Percentiles rank a stretch among this genome's conserved stretches.
These are phyloP conservation scores for Stromatinia cepivora DNA, from an alignment of 2,329 filamentous ascomycete species.

Conservation along the genomic window DNA sequence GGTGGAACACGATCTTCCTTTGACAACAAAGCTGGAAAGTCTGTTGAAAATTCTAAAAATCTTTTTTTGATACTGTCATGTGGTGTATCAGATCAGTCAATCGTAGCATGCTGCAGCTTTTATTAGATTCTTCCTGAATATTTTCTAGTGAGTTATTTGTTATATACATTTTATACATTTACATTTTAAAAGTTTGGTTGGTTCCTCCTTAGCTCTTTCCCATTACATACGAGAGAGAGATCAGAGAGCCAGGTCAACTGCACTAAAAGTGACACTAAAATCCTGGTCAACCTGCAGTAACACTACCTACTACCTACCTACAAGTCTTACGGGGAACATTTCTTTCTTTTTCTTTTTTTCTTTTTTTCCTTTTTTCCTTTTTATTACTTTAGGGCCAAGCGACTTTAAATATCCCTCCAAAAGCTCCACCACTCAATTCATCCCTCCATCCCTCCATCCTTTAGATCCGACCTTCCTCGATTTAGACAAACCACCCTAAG, in stretches of 20 bases:
- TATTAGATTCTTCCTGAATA: constrained; percentile 1
- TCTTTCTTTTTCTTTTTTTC: neutral
- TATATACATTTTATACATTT: neutral
- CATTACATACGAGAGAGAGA: too few relatives aligned
- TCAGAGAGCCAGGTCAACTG: too few relatives aligned
- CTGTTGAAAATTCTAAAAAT: too few relatives aligned
- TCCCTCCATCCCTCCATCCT: neutral
- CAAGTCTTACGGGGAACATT: neutral
- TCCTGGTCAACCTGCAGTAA: neutral
- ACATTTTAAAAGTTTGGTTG: neutral
- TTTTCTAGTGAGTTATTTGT: neutral
- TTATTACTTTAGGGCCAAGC: neutral
- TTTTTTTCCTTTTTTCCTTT: neutral
- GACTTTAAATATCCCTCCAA: neutral
- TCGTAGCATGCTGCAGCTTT: neutral
- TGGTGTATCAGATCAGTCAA: too few relatives aligned
- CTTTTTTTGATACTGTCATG: too few relatives aligned
- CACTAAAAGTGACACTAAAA: too few relatives aligned
- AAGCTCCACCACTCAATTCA: neutral
- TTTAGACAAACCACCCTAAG: neutral
- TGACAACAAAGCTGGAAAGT: too few relatives aligned
- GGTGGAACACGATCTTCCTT: too few relatives aligned
- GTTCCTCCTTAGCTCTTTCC: neutral
- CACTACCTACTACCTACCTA: too few relatives aligned
- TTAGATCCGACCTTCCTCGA: too few relatives aligned